A percentile compares a stretch with the other conserved stretches of the same genome.
Conservation (phyloP, 1,284 basidiomycete genomes). For the Trichosporon sp. region DNA sequence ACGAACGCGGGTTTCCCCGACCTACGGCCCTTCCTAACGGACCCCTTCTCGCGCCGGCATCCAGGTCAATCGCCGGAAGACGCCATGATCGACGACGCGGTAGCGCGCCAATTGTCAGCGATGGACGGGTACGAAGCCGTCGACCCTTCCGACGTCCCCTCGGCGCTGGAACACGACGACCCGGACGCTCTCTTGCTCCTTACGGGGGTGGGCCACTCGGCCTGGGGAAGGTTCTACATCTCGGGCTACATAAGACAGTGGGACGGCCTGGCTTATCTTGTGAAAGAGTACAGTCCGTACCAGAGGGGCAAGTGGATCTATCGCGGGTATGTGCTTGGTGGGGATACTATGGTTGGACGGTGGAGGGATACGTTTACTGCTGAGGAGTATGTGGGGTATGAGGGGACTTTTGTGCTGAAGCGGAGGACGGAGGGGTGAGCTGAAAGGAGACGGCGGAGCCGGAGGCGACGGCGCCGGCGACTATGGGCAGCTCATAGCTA, state of each 20-base stretch:
- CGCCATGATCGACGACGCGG: constrained; percentile 31
- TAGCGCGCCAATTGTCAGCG: constrained; percentile 38
- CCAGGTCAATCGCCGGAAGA: constrained; percentile 30
- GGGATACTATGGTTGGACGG: constrained; percentile 43
- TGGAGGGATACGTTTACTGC: constrained; percentile 49
- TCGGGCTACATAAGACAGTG: constrained; percentile 51
- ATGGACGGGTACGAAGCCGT: constrained; percentile 42
- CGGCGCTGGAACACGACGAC: constrained; percentile 13
- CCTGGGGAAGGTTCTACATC: constrained; percentile 53
- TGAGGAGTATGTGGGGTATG: constrained; percentile 46
- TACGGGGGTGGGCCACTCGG: constrained; percentile 52
- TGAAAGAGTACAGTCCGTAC: constrained; percentile 50
- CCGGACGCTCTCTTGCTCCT: constrained; percentile 44
- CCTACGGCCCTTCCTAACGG: constrained; percentile 19
- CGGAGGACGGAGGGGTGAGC: constrained; percentile 12
- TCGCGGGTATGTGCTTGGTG: constrained; percentile 48
- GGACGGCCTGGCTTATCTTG: constrained; percentile 53
- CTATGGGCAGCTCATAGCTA: no score
- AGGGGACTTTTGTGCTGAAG: constrained; percentile 49
- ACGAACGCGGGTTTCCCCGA: constrained; percentile 45
- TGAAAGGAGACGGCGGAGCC: background rate
- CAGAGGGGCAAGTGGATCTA: constrained; percentile 52
- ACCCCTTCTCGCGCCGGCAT: constrained; percentile 7
- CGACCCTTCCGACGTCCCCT: constrained; percentile 29
- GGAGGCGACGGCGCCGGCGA: no score